Evolutionary conservation across 2,329 filamentous ascomycete genomes (phyloP).

Genomic region (Coniella vitis): DNA sequence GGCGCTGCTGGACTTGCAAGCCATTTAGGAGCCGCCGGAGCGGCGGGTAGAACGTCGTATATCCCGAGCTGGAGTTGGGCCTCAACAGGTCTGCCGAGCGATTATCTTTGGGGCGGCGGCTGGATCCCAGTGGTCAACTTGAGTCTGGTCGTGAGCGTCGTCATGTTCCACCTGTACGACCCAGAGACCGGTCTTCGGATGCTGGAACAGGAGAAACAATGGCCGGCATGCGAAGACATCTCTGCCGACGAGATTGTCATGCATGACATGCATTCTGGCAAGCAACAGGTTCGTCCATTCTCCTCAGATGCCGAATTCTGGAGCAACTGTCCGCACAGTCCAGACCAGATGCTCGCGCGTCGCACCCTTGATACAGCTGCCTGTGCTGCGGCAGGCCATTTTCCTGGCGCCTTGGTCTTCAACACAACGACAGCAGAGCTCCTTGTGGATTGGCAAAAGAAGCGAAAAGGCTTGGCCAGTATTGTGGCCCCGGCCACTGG

Average conservation of each 20-base stretch:
- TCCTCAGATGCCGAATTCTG: background rate
- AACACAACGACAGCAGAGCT: conserved; percentile 1
- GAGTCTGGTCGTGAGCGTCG: background rate
- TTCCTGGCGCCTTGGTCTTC: background rate
- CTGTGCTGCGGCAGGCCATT: background rate
- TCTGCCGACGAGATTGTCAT: background rate
- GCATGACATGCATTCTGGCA: background rate
- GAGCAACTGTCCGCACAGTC: background rate
- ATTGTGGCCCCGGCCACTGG: background rate
- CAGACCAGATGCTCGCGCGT: background rate
- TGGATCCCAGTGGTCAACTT: background rate
- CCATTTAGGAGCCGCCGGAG: background rate
- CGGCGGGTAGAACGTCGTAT: background rate
- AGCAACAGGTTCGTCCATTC: background rate
- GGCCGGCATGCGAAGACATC: background rate
- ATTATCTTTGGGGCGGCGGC: background rate
- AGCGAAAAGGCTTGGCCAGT: background rate
- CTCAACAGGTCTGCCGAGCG: background rate
- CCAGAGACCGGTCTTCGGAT: background rate
- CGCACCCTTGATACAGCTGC: background rate
- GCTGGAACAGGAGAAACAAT: background rate
- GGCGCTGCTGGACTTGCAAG: background rate
- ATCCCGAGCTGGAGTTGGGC: conserved; percentile 4
- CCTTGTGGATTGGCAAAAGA: background rate
- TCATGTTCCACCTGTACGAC: background rate